phyloP scores from a whole-genome alignment of 345 rosid species.

The Citrus unshiu region DNA sequence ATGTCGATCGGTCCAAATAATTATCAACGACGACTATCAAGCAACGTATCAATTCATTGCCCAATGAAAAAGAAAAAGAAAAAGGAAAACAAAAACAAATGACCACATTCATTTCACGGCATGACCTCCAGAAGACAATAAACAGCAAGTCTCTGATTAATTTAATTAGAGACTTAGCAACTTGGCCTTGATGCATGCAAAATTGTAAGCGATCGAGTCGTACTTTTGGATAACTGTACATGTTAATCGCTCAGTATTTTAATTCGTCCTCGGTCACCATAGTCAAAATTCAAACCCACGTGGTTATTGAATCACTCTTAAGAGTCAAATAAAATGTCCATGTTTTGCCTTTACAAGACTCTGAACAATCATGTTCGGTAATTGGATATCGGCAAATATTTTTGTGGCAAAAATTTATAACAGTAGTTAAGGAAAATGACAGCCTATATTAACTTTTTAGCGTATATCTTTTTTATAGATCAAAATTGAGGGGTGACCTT shows the following conservation, averaged over 20 bases:
- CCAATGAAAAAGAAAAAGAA: neutral
- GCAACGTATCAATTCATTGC: neutral
- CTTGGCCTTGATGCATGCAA: neutral
- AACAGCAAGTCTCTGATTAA: no score
- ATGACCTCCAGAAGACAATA: no score
- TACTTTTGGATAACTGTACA: neutral
- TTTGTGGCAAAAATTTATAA: no score
- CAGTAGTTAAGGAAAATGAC: no score
- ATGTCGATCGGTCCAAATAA: neutral
- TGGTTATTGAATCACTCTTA: neutral
- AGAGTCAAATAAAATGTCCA: neutral
- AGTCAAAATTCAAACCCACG: constrained; percentile 15
- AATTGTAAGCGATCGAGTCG: neutral
- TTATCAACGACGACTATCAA: neutral
- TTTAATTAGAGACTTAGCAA: neutral
- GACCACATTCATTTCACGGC: neutral
- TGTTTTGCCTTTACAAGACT: neutral
- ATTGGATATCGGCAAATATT: neutral
- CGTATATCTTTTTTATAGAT: no score
- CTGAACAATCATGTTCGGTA: neutral
- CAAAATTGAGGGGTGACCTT: no score
- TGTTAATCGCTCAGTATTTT: neutral
- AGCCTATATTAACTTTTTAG: no score
- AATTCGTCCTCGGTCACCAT: neutral
- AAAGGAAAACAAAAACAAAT: neutral